Base-by-base conservation (phyloP, 768 basidiomycete species). In the Suillus decipiens region DNA sequence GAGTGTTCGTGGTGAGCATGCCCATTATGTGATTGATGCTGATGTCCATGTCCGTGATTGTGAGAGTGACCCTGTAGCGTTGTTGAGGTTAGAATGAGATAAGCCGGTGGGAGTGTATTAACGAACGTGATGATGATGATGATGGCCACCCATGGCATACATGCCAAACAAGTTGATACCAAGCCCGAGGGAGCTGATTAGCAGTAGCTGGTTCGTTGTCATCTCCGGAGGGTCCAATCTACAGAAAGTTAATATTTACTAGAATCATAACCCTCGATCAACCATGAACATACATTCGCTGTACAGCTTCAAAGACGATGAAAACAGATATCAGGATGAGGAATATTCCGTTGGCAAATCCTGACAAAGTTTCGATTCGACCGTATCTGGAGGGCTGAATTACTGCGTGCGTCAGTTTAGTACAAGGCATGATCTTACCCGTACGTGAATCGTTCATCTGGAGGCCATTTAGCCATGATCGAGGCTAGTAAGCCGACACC, bases 381-480 rank as follows among this genome's bases (percentile, higher is more conserved):
- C 93, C 90, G 76, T 96, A 99, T 39, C 95, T 96, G 64, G 34
- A 43, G 45, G 7, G n/a, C 57, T 31, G 14, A 19, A 24, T 43
- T 41, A 8, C 17, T 36, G 53, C 36, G 0, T 33, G 43, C 12
- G 48, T 36, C n/a, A n/a, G 41, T 50, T 14, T 24, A 33, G 61
- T 51, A 28, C 17, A 48, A 54, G 37, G 41, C 51, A 50, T 57
- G 5, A 22, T 75, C 86, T 55, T 68, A 92, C 92, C 97, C 97
- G 74, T 97, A 99, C 17, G 97, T 98, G 77, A 94, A 99, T 41
- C 87, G 82, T 69, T 92, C 90, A 77, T 99, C 95, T 0, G 95
- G 92, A 43, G 93, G 90, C 97, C 97, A 99, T 12, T 91, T 96
- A 2, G 96, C 95, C 91, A 99, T 99, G 6, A 99, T 92, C 10